A percentile compares a stretch with the other conserved stretches of the same genome.
Conservation (phyloP, 2,329 filamentous ascomycete genomes). For the Monosporascus sp. region DNA sequence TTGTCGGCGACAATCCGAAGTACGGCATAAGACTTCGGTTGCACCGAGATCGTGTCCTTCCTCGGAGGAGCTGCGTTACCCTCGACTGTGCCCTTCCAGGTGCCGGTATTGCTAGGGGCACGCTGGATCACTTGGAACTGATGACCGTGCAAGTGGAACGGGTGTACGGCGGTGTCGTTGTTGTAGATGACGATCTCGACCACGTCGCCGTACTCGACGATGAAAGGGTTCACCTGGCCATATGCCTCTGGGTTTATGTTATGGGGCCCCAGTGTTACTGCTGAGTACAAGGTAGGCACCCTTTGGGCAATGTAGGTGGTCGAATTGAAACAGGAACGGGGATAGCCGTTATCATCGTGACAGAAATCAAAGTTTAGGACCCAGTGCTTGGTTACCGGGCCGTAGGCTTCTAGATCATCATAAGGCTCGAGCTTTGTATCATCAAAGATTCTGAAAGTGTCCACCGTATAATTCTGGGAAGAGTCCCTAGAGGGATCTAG, state of each 20-base stretch:
- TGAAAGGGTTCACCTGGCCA: slow-evolving; percentile 37
- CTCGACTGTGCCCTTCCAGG: slow-evolving; percentile 27
- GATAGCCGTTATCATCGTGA: slow-evolving; percentile 55
- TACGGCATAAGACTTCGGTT: slow-evolving; percentile 41
- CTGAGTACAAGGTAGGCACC: slow-evolving; percentile 69
- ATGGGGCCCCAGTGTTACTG: slow-evolving; percentile 48
- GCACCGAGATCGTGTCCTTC: slow-evolving; percentile 35
- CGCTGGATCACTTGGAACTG: slow-evolving; percentile 50
- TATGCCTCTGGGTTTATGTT: slow-evolving; percentile 39
- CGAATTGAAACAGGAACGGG: slow-evolving; percentile 60
- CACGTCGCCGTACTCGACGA: slow-evolving; percentile 33
- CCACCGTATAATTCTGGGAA: slow-evolving; percentile 25
- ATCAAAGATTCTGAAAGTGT: slow-evolving; percentile 50
- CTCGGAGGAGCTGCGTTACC: slow-evolving; percentile 21
- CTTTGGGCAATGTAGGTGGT: slow-evolving; percentile 63
- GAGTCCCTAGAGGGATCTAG: slow-evolving; percentile 28
- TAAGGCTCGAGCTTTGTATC: slow-evolving; percentile 56
- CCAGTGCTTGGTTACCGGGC: slow-evolving; percentile 50
- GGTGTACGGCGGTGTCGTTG: slow-evolving; percentile 40
- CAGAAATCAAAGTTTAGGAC: slow-evolving; percentile 54
- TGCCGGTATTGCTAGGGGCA: slow-evolving; percentile 30
- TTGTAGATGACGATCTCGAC: slow-evolving; percentile 49
- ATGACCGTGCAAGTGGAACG: slow-evolving; percentile 51
- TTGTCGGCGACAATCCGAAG: slow-evolving; percentile 48
- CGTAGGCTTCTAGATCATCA: slow-evolving; percentile 46